Evolutionary conservation across 371 early-diverging fungal genomes (phyloP).

Genomic region (Zychaea mexicana): DNA sequence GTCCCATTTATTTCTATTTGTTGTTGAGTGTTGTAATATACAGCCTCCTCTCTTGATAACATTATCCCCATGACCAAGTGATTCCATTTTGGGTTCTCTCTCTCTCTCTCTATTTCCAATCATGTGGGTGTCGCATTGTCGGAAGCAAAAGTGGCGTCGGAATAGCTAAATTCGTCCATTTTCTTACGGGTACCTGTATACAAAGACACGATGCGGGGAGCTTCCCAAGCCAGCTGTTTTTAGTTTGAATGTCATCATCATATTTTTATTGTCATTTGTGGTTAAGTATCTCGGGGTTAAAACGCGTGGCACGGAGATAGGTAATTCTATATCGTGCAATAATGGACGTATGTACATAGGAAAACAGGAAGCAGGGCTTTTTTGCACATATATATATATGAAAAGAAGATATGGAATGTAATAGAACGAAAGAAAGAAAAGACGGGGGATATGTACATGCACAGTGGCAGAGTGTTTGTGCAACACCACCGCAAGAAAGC

Average conservation of each 20-base stretch:
- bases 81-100: too few relatives aligned
- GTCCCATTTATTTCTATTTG: too few relatives aligned
- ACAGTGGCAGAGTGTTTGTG: too few relatives aligned
- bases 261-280: background rate
- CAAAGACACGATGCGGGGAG: background rate
- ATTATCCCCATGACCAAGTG: background rate
- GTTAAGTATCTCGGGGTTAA: too few relatives aligned
- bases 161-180: background rate
- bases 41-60: too few relatives aligned
- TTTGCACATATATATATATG: background rate
- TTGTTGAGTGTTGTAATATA: too few relatives aligned
- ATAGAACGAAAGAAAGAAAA: background rate
- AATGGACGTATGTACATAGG: background rate
- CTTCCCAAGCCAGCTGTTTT: too few relatives aligned
- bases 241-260: too few relatives aligned
- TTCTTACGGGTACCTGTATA: background rate
- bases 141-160: background rate
- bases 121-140: background rate
- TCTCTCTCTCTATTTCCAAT: background rate
- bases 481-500: too few relatives aligned
- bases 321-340: too few relatives aligned
- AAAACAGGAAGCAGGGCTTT: background rate
- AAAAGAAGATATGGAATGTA: background rate
- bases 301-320: too few relatives aligned
- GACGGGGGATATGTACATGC: background rate